Percentiles rank a stretch among this genome's conserved stretches.
Conservation (phyloP, 1,139 yeast species). For the Taiozyma sp. region DNA sequence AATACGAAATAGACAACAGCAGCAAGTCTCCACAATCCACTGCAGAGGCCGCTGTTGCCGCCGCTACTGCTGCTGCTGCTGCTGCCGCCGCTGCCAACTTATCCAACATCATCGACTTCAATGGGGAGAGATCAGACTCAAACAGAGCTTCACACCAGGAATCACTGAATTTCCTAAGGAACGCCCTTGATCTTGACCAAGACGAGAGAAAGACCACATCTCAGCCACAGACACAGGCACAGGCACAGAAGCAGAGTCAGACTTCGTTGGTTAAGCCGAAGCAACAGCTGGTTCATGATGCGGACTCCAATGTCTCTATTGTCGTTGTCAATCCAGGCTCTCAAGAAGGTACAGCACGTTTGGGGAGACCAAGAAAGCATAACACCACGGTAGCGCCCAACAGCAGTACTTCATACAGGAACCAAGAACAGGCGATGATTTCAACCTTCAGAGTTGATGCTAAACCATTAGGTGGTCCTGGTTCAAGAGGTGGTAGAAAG, state of each 20-base stretch:
- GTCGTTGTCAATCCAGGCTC: slow-evolving; percentile 25
- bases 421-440: slow-evolving; percentile 19
- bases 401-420: slow-evolving; percentile 11
- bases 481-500: slow-evolving; percentile 23
- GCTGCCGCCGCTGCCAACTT: slow-evolving; percentile 19
- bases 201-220: neutral
- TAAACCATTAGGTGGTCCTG: slow-evolving; percentile 23
- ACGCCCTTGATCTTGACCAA: slow-evolving; percentile 7
- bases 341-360: slow-evolving; percentile 18
- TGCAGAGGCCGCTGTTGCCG: slow-evolving; percentile 16
- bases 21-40: neutral
- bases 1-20: neutral
- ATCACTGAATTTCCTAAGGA: slow-evolving; percentile 10
- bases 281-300: slow-evolving; percentile 19
- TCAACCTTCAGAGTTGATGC: slow-evolving; percentile 23
- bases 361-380: slow-evolving; percentile 24
- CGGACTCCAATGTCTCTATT: slow-evolving; percentile 19
- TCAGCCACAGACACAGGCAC: neutral
- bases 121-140: neutral
- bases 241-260: too few relatives aligned
- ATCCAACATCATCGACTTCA: slow-evolving; percentile 13
- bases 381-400: neutral
- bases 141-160: slow-evolving; percentile 1
- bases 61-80: slow-evolving; percentile 20
- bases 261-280: slow-evolving; percentile 12